Percentiles rank a stretch among this genome's conserved stretches.
phyloP scores from a whole-genome alignment of 805 yeast species.

The Komagataella populi region DNA sequence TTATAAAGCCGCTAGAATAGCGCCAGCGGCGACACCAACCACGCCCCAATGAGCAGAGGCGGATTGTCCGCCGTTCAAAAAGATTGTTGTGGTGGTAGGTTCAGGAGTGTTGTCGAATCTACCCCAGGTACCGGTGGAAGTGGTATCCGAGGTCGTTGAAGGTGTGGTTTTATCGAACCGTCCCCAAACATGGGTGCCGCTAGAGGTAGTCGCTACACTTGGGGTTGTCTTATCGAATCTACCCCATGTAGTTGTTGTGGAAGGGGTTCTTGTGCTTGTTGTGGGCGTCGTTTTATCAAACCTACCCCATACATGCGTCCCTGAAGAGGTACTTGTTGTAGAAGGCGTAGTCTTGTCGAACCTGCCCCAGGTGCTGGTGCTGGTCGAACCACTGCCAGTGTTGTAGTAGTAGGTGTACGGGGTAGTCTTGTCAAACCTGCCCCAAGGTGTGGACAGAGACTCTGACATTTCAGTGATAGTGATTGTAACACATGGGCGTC shows the following conservation, averaged over 20 bases:
- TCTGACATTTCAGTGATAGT: neutral
- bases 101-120: conserved; percentile 33
- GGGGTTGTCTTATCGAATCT: conserved; percentile 33
- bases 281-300: conserved; percentile 31
- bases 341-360: conserved; percentile 31
- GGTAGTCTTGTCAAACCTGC: conserved; percentile 37
- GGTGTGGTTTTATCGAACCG: conserved; percentile 33
- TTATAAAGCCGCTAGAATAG: neutral
- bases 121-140: conserved; percentile 31
- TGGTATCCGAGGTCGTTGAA: conserved; percentile 14
- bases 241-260: conserved; percentile 28
- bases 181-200: conserved; percentile 44
- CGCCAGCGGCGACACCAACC: neutral
- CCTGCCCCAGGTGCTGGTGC: conserved; percentile 32
- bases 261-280: conserved; percentile 22
- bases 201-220: conserved; percentile 17
- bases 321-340: conserved; percentile 20
- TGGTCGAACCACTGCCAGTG: conserved; percentile 11
- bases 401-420: conserved; percentile 8
- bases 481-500: neutral
- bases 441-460: conserved; percentile 15
- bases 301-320: conserved; percentile 44
- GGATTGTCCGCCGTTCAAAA: conserved; percentile 5
- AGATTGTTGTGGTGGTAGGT: conserved; percentile 9
- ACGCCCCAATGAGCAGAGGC: neutral